Conservation (phyloP, 208 protist species). For the Crithidia sp. region DNA sequence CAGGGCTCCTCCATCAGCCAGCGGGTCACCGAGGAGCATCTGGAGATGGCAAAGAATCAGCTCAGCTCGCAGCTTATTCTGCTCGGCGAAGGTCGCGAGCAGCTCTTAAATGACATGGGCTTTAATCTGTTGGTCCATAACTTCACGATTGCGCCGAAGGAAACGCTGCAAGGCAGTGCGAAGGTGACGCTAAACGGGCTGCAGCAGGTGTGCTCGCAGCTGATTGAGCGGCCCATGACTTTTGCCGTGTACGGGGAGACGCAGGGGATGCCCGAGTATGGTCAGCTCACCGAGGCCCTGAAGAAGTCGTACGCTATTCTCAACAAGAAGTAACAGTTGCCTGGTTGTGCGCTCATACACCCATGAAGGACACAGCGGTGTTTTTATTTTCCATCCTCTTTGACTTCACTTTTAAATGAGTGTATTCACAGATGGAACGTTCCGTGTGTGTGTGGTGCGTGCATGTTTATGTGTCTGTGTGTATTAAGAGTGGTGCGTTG, state of each 20-base stretch:
- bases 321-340: conserved; percentile 34
- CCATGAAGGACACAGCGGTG: background rate
- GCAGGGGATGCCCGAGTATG: conserved; percentile 62
- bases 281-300: conserved; percentile 55
- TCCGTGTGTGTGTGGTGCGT: no score
- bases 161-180: conserved; percentile 69
- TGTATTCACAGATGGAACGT: no score
- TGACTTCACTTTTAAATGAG: background rate
- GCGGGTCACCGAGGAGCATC: conserved; percentile 69
- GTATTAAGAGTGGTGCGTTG: no score
- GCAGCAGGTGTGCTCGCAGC: conserved; percentile 60
- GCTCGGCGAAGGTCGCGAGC: conserved; percentile 80
- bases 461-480: no score
- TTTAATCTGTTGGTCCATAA: conserved; percentile 88
- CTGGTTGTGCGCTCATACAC: background rate
- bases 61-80: conserved; percentile 86
- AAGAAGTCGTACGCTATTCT: conserved; percentile 51
- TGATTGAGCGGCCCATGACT: conserved; percentile 70
- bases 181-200: conserved; percentile 78
- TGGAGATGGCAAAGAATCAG: conserved; percentile 92
- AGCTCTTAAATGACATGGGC: conserved; percentile 89
- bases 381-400: conserved; percentile 9
- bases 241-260: conserved; percentile 85
- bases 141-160: conserved; percentile 74
- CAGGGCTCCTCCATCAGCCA: conserved; percentile 83